phyloP scores from a whole-genome alignment of 345 rosid genomes.

The Leavenworthia alabamica region DNA sequence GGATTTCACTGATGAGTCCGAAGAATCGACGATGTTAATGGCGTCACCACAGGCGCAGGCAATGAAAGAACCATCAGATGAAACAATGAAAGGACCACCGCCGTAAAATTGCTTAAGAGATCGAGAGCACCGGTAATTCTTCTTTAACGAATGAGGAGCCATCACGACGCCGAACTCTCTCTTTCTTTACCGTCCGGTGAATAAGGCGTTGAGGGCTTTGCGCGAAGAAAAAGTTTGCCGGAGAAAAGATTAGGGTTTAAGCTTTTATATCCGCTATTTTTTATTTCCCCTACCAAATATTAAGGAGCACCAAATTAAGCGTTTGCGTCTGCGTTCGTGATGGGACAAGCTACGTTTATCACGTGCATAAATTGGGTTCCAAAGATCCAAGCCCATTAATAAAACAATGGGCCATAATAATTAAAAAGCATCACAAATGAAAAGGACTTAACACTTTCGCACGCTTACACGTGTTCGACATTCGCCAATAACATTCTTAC shows the following conservation, averaged over 20 bases:
- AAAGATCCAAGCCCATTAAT: constrained; percentile 13
- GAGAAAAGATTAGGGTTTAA: constrained; percentile 27
- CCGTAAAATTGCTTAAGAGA: constrained; percentile 77
- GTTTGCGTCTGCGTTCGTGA: background rate
- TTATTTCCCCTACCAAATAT: background rate
- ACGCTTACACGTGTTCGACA: constrained; percentile 20
- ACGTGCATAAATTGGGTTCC: background rate
- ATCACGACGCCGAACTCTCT: constrained; percentile 14
- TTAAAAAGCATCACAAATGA: background rate
- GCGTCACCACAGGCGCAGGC: constrained; percentile 72
- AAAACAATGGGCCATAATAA: constrained; percentile 1
- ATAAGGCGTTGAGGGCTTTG: background rate
- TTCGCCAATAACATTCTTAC: constrained; percentile 19
- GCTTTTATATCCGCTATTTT: constrained; percentile 6
- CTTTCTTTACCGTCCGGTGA: constrained; percentile 1
- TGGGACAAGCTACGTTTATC: constrained; percentile 4
- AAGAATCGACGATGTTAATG: constrained; percentile 65
- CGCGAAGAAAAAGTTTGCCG: constrained; percentile 8
- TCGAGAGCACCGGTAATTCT: constrained; percentile 57
- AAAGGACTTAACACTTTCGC: background rate
- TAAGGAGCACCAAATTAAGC: background rate
- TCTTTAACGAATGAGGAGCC: constrained; percentile 51
- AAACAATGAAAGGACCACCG: constrained; percentile 80
- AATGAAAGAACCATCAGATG: constrained; percentile 72
- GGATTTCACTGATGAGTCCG: constrained; percentile 47